phyloP scores from a whole-genome alignment of 1,284 basidiomycete species.

The Sanghuangporus sanghuang region DNA sequence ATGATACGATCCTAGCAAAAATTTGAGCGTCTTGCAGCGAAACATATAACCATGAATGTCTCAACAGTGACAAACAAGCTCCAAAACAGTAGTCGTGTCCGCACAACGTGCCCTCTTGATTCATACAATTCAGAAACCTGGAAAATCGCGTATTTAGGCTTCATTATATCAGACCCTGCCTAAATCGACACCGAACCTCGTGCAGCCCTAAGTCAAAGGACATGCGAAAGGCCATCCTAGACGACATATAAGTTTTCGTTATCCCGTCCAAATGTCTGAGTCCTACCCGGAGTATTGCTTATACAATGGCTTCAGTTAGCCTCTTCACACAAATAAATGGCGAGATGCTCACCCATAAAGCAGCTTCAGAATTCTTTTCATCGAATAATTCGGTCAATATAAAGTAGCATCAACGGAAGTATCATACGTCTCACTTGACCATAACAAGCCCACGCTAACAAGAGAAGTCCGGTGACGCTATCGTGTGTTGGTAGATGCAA shows the following conservation, averaged over 20 bases:
- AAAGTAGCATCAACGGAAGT: neutral
- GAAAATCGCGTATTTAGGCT: neutral
- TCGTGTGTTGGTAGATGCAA: conserved; percentile 36
- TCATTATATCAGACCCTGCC: neutral
- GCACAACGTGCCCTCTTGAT: conserved; percentile 30
- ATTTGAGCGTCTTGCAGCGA: neutral
- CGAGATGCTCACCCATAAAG: conserved; percentile 31
- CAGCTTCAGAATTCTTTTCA: conserved; percentile 33
- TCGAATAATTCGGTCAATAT: neutral
- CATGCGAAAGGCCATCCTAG: conserved; percentile 37
- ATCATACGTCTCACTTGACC: conserved; percentile 25
- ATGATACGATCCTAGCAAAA: conserved; percentile 31
- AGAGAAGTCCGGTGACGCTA: conserved; percentile 31
- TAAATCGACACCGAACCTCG: conserved; percentile 20
- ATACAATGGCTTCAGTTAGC: neutral
- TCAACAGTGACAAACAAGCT: conserved; percentile 30
- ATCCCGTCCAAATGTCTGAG: neutral
- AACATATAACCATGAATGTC: neutral
- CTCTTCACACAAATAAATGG: neutral
- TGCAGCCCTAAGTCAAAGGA: conserved; percentile 37
- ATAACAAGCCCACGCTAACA: conserved; percentile 35
- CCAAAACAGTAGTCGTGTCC: conserved; percentile 35
- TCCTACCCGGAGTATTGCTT: conserved; percentile 24
- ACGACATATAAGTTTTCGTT: neutral
- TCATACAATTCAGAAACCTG: conserved; percentile 34